Conservation (phyloP, 768 basidiomycete genomes). For the Antrodiella citrinella region DNA sequence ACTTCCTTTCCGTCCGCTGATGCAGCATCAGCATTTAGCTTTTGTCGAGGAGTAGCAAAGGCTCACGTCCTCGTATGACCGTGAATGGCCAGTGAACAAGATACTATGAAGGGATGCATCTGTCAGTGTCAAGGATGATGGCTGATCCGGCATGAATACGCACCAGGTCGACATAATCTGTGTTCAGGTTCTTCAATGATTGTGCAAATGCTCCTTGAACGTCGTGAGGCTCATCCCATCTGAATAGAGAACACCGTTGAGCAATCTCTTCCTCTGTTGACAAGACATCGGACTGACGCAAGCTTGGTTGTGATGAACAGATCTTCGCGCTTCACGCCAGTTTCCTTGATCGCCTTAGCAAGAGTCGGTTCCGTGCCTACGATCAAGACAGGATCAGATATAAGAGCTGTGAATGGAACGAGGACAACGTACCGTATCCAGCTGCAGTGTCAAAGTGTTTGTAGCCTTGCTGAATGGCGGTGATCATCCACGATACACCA, state of each 20-base stretch:
- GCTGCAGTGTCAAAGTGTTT: slow-evolving; percentile 25
- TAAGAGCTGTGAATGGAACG: not conserved
- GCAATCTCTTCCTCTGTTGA: not conserved
- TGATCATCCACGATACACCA: slow-evolving; percentile 26
- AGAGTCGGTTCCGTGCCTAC: slow-evolving; percentile 20
- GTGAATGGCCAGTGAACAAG: slow-evolving; percentile 45
- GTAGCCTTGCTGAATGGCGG: slow-evolving; percentile 27
- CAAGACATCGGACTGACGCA: slow-evolving; percentile 8
- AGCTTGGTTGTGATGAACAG: slow-evolving; percentile 63
- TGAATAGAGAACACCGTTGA: slow-evolving; percentile 6
- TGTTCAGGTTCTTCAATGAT: slow-evolving; percentile 19
- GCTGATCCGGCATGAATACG: slow-evolving; percentile 12
- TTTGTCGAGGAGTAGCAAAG: not conserved
- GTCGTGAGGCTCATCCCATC: slow-evolving; percentile 29
- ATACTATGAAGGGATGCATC: slow-evolving; percentile 27
- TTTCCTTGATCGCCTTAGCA: slow-evolving; percentile 28
- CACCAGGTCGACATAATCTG: slow-evolving; percentile 26
- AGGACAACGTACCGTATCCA: slow-evolving; percentile 14
- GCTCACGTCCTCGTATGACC: slow-evolving; percentile 31
- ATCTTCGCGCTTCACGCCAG: slow-evolving; percentile 52
- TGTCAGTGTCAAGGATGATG: not conserved
- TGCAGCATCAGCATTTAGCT: not conserved
- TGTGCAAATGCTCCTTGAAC: slow-evolving; percentile 22
- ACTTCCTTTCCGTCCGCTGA: slow-evolving; percentile 42
- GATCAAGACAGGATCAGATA: not conserved